Percentiles rank a stretch among this genome's conserved stretches.
Conservation (phyloP, 192 early-diverging fungal genomes). For the Dissophora ornata region DNA sequence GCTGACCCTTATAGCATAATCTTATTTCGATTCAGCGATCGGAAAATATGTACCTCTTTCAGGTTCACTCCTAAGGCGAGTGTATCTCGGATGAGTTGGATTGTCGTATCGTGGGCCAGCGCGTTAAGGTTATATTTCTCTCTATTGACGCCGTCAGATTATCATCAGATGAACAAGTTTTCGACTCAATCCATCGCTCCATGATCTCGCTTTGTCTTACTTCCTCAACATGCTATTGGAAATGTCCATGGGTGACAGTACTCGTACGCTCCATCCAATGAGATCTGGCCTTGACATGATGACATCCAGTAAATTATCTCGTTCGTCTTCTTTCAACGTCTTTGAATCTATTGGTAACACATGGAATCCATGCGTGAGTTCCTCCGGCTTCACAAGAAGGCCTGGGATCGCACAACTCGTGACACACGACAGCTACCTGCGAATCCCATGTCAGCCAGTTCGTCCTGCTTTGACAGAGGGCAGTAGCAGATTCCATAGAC, state of each 20-base stretch:
- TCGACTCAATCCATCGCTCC: too few relatives aligned
- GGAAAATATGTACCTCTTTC: slow-evolving; percentile 62
- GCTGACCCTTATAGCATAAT: background rate
- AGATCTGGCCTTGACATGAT: slow-evolving; percentile 68
- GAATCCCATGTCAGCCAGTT: slow-evolving; percentile 81
- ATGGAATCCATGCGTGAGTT: background rate
- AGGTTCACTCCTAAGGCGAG: slow-evolving; percentile 75
- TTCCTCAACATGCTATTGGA: slow-evolving; percentile 89
- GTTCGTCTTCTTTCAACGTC: slow-evolving; percentile 79
- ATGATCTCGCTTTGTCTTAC: slow-evolving; percentile 53
- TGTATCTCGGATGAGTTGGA: slow-evolving; percentile 78
- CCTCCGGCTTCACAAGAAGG: too few relatives aligned
- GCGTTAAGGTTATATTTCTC: slow-evolving; percentile 92
- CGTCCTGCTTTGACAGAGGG: slow-evolving; percentile 68
- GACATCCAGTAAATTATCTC: slow-evolving; percentile 76
- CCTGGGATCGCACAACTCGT: too few relatives aligned
- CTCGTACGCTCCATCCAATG: slow-evolving; percentile 87
- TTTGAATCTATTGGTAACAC: slow-evolving; percentile 85
- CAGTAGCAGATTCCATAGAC: slow-evolving; percentile 94
- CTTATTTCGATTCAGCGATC: background rate
- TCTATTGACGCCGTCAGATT: slow-evolving; percentile 46
- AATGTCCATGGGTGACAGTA: slow-evolving; percentile 91
- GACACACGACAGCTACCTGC: slow-evolving; percentile 65
- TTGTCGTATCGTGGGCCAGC: slow-evolving; percentile 94
- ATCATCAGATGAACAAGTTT: too few relatives aligned